phyloP scores from a whole-genome alignment of 148 eudicot genomes.

The Chenopodium quinoa region DNA sequence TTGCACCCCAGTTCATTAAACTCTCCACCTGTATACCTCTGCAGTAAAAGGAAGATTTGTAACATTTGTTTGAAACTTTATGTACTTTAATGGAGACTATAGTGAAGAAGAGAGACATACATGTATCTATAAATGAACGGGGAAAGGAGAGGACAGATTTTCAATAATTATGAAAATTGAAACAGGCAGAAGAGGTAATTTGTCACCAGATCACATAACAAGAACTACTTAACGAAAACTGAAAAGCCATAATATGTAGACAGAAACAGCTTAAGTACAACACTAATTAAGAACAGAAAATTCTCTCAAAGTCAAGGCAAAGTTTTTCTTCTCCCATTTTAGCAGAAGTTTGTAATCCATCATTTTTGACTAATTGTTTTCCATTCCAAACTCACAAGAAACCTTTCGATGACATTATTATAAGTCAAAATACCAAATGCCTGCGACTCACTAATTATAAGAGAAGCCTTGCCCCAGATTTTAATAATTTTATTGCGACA shows the following conservation, averaged over 20 bases:
- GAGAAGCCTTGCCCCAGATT: background rate
- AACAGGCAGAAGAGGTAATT: background rate
- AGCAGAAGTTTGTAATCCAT: background rate
- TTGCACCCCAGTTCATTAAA: background rate
- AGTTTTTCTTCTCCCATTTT: background rate
- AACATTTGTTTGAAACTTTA: background rate
- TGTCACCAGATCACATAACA: background rate
- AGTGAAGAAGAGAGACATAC: background rate
- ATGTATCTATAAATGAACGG: background rate
- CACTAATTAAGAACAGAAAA: background rate
- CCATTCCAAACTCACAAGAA: background rate
- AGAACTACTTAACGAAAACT: background rate
- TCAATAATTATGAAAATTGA: background rate
- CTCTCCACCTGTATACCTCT: background rate
- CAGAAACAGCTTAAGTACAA: background rate
- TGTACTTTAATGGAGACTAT: background rate
- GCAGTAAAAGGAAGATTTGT: background rate
- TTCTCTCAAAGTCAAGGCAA: too few species aligned
- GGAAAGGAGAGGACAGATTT: background rate
- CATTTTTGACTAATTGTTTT: background rate
- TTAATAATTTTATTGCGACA: background rate
- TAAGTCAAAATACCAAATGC: background rate
- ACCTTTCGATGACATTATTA: too few species aligned
- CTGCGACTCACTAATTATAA: background rate
- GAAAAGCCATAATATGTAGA: too few species aligned